Percentiles rank a stretch among this genome's conserved stretches.
These are phyloP conservation scores for Pilatotrama ljubarskyi DNA, from an alignment of 768 basidiomycete species.

Conservation along the genomic window DNA sequence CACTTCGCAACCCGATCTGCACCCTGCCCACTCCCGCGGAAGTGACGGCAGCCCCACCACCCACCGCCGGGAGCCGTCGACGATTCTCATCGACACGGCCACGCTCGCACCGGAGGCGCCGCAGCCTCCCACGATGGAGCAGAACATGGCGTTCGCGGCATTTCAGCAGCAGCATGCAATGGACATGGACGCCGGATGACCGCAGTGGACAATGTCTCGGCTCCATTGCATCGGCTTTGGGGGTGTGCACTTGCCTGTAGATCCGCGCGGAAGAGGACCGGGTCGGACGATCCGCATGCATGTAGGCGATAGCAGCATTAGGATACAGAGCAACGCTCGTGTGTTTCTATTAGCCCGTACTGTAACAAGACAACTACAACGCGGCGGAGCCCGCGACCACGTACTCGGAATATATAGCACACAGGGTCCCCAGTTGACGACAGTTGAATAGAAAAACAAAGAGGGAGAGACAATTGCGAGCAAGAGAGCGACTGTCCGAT, in stretches of 20 bases:
- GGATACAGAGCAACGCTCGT: constrained; percentile 3
- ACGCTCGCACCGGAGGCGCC: constrained; percentile 43
- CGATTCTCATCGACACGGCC: constrained; percentile 39
- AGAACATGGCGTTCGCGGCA: constrained; percentile 81
- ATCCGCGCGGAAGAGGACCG: background rate
- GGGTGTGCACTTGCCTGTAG: background rate
- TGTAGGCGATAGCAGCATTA: constrained; percentile 7
- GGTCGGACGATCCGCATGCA: background rate
- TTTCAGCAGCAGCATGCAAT: constrained; percentile 36
- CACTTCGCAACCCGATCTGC: constrained; percentile 12
- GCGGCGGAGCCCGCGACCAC: background rate
- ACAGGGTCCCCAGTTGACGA: background rate
- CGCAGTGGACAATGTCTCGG: background rate
- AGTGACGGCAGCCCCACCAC: constrained; percentile 10
- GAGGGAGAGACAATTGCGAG: background rate
- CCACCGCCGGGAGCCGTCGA: constrained; percentile 34
- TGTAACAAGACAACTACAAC: constrained; percentile 16
- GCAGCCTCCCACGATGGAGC: constrained; percentile 72
- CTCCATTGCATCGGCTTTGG: background rate
- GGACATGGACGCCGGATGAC: constrained; percentile 12
- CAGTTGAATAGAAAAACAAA: background rate
- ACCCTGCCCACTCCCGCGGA: constrained; percentile 30
- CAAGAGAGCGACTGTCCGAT: background rate
- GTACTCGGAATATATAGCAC: background rate
- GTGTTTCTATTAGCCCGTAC: constrained; percentile 16